These are phyloP conservation scores for Cladosporium sp. DNA, from an alignment of 2,329 filamentous ascomycete species.

Conservation along the genomic window DNA sequence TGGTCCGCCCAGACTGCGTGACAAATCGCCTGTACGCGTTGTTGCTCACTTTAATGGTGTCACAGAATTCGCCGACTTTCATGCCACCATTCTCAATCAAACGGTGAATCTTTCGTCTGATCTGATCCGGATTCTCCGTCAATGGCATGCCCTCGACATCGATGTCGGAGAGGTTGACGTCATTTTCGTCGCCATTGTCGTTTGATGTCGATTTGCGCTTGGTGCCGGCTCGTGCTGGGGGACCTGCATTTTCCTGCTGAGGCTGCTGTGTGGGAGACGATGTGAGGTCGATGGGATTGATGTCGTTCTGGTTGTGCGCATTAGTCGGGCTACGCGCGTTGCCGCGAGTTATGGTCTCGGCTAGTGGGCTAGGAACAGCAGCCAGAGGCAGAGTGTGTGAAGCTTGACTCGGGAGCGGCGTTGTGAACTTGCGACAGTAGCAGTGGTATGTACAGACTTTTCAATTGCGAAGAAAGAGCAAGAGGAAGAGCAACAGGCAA, in stretches of 20 bases:
- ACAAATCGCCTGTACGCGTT: conserved; percentile 51
- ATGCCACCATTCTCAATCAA: conserved; percentile 49
- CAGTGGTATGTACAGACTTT: not conserved
- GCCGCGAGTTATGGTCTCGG: not conserved
- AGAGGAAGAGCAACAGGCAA: not conserved
- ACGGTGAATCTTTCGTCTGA: conserved; percentile 46
- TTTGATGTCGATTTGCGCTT: conserved; percentile 26
- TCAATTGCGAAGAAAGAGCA: not conserved
- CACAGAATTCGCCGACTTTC: conserved; percentile 48
- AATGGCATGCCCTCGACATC: conserved; percentile 24
- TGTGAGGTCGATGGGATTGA: not conserved
- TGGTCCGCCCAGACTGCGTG: conserved; percentile 48
- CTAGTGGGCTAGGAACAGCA: not conserved
- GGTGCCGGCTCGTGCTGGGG: conserved; percentile 5
- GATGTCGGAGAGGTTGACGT: conserved; percentile 24
- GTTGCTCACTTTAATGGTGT: conserved; percentile 40
- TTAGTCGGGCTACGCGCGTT: not conserved
- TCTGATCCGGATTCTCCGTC: conserved; percentile 33
- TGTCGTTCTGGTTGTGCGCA: not conserved
- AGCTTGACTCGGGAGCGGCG: conserved; percentile 6
- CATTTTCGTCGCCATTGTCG: not conserved
- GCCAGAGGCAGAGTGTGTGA: not conserved
- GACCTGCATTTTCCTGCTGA: not conserved
- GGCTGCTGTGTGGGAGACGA: not conserved
- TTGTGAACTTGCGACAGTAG: not conserved